Base-by-base conservation (phyloP, 2,329 filamentous ascomycete species). In the Akanthomyces lecanii region DNA sequence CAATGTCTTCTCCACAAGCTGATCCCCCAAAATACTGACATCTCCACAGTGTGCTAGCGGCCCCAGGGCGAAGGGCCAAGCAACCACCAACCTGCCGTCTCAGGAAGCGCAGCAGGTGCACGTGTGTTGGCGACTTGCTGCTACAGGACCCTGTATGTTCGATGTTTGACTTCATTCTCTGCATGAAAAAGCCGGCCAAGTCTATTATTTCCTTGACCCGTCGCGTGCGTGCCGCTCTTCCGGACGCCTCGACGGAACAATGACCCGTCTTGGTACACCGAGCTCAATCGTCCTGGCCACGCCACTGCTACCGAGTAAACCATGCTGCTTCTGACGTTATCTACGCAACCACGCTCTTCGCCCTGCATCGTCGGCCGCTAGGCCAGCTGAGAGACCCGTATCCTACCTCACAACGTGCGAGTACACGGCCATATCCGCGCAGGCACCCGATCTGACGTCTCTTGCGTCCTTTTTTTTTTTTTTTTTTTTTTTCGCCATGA, bases 141-240 rank as follows among this genome's bases (percentile, higher is more conserved):
- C 52, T 14, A 25, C 23, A 48, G 21, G 2, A 48, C 12, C 45
- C 45, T 48, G 6, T 3, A 25, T 54, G 52, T 21, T 38, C 52
- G 14, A 18, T 21, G 18, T 48, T 18, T 28, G 33, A 11, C n/a
- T 28, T 8, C 16, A 48, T 14, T 28, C 23, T 7, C 16, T 18
- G 45, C 23, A 25, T 10, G 21, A 36, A 42, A 44, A 21, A 21
- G 5, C 30, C 23, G 42, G 47, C 56, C 56, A 60, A 42, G 54
- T 47, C 5, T 40, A 30, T 51, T 60, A 44, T 60, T 60, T 51
- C 45, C 48, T 53, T n/a, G n/a, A 7, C 25, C 36, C n/a, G 33
- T 59, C 23, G 45, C 56, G 4, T 16, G 21, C 25, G 58, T 61
- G 58, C 58, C 58, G 58, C 44, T 53, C 40, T 45, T 53, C 58